Base-by-base conservation (phyloP, 1,284 basidiomycete species). In the Cryptococcus amylolentus region DNA sequence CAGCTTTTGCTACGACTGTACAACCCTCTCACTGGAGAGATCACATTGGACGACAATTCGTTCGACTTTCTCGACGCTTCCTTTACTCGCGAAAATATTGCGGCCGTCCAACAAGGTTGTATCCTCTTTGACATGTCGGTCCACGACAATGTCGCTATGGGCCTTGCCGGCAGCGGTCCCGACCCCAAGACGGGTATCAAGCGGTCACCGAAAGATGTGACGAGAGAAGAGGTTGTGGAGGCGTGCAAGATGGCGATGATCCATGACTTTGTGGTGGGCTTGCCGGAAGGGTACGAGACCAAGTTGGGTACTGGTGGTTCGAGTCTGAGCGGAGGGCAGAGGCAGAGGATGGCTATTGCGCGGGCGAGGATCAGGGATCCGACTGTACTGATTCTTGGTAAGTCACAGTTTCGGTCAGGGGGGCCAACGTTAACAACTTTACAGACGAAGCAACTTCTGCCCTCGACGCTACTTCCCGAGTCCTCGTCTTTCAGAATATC, bases 381-480 rank as follows among this genome's bases (percentile, higher is more conserved):
- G 0, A 84, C 87, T 1, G 87, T 98, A 16, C 81, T 98, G 60
- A 88, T 98, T 69, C 86, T 98, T 37, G 91, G 91, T 93, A 60
- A 62, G 86, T 82, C 26, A 49, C 35, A 8, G 28, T 23, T 23
- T 5, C 20, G 35, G 2, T 13, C n/a, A 40, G n/a, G 5, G 26
- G 10, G 3, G 9, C 16, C 7, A 47, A 6, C 14, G 60, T 54
- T 41, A 57, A 52, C 16, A 12, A 4, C 18, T n/a, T 6, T 3
- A 2, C 72, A 94, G 96, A 98, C 71, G 96, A 98, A 80, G 89
- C 91, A 1, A 98, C 94, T 6, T 96, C 92, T 2, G 94, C 95
- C 5, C 83, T 98, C 56, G 96, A 98, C 77, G 84, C 87, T 20
- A 88, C 88, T 0, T 89, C 91, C 3, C 87, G 93, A 23, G 81